Conservation (phyloP, 352 stramenopile genomes). For the Globisporangium paddicum region DNA sequence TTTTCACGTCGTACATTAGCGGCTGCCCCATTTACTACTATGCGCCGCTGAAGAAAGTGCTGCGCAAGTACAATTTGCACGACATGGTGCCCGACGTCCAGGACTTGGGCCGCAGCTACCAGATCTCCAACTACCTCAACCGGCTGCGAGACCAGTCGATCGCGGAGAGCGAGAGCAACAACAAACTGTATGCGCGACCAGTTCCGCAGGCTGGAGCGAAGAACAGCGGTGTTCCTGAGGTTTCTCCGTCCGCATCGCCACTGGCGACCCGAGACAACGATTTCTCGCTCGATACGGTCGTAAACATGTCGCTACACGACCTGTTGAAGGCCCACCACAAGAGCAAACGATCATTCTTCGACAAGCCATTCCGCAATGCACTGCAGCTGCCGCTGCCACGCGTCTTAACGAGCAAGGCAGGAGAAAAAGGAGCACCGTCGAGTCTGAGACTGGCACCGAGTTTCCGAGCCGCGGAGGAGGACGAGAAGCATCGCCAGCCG, state of each 20-base stretch:
- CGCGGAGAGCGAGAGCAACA: slow-evolving; percentile 70
- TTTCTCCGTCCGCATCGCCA: slow-evolving; percentile 34
- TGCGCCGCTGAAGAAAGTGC: slow-evolving; percentile 69
- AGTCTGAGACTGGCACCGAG: slow-evolving; percentile 54
- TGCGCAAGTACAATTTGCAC: slow-evolving; percentile 86
- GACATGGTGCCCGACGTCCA: slow-evolving; percentile 84
- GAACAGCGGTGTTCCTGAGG: slow-evolving; percentile 19
- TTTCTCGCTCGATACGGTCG: slow-evolving; percentile 46
- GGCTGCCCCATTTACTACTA: slow-evolving; percentile 82
- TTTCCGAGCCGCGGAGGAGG: slow-evolving; percentile 56
- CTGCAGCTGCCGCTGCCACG: slow-evolving; percentile 34
- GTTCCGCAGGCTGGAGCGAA: slow-evolving; percentile 9
- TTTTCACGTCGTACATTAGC: slow-evolving; percentile 75
- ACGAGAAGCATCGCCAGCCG: slow-evolving; percentile 79
- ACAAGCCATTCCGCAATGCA: slow-evolving; percentile 31
- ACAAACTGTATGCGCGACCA: slow-evolving; percentile 59
- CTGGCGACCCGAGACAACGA: slow-evolving; percentile 23
- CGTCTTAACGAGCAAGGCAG: slow-evolving; percentile 15
- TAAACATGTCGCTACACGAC: slow-evolving; percentile 62
- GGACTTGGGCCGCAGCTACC: slow-evolving; percentile 78
- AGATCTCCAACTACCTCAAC: slow-evolving; percentile 75
- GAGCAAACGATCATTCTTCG: slow-evolving; percentile 49
- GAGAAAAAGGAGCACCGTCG: slow-evolving; percentile 13
- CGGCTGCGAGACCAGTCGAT: slow-evolving; percentile 71
- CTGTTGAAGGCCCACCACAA: slow-evolving; percentile 44